Conservation (phyloP, 139 green algal species). For the Diplosphaera chodatii region DNA sequence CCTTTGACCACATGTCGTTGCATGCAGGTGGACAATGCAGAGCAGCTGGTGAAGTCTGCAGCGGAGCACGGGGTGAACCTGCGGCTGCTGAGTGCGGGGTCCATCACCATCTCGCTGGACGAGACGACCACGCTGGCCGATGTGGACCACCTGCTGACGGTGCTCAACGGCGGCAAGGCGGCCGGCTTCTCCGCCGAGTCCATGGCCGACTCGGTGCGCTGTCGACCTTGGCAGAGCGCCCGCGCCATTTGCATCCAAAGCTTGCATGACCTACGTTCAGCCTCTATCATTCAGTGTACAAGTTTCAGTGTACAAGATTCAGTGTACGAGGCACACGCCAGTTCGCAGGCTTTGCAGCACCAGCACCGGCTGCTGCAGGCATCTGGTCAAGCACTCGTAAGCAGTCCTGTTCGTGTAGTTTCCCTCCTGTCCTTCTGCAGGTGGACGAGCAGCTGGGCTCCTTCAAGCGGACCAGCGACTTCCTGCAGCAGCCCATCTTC, state of each 20-base stretch:
- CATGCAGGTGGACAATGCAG: constrained; percentile 26
- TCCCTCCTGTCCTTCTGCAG: not conserved
- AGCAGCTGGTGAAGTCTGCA: constrained; percentile 19
- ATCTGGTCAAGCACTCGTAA: too few species aligned
- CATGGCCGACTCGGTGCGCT: constrained; percentile 52
- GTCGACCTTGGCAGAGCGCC: too few species aligned
- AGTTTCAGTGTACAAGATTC: too few species aligned
- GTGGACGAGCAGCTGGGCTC: constrained; percentile 33
- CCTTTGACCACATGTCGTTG: constrained; percentile 1
- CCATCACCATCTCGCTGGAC: constrained; percentile 80
- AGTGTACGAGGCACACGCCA: too few species aligned
- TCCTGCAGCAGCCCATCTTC: constrained; percentile 84
- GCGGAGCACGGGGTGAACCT: constrained; percentile 72
- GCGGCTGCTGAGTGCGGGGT: constrained; percentile 59
- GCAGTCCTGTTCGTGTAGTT: not conserved
- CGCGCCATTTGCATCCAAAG: too few species aligned
- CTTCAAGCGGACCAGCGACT: constrained; percentile 54
- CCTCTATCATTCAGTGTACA: too few species aligned
- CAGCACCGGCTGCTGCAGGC: too few species aligned
- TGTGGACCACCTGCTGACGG: constrained; percentile 79
- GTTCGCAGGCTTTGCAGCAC: too few species aligned
- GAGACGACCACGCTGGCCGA: constrained; percentile 89
- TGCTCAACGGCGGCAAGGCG: constrained; percentile 56
- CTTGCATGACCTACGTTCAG: too few species aligned
- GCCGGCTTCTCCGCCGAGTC: constrained; percentile 65